A percentile compares a stretch with the other conserved stretches of the same genome.
Conservation (phyloP, 2,329 filamentous ascomycete species). For the Aspergillus udagawae region DNA sequence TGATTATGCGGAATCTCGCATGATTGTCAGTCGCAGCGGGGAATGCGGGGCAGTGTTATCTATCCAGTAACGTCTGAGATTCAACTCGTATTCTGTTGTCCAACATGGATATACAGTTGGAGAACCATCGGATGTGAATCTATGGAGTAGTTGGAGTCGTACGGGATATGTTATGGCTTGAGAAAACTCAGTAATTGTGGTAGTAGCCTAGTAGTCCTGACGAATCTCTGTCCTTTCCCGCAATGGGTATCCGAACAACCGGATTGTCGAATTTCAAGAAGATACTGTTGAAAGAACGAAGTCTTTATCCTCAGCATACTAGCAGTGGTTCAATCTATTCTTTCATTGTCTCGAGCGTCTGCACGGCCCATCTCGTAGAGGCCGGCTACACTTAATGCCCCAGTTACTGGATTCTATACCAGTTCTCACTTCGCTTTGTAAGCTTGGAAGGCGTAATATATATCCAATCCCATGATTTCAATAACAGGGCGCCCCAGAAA, state of each 20-base stretch:
- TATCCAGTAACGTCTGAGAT: background rate
- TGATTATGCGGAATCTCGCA: background rate
- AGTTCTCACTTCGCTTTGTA: background rate
- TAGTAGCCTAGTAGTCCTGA: background rate
- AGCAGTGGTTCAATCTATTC: background rate
- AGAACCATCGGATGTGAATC: background rate
- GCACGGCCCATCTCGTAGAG: background rate
- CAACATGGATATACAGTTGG: background rate
- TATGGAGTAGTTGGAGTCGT: background rate
- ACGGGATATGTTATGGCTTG: background rate
- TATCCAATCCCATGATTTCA: background rate
- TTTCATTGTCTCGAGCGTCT: background rate
- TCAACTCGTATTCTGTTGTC: background rate
- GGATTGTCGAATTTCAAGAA: background rate
- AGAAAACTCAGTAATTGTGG: background rate
- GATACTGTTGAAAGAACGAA: background rate
- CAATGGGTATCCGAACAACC: background rate
- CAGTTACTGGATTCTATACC: background rate
- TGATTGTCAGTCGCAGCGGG: background rate
- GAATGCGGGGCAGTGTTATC: background rate
- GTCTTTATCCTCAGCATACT: background rate
- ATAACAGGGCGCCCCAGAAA: too few species aligned
- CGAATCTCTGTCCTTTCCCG: background rate
- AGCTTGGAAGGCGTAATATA: background rate
- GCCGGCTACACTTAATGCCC: background rate